Evolutionary conservation across 805 yeast genomes (phyloP).

Genomic region (Ogataea dorogensis): DNA sequence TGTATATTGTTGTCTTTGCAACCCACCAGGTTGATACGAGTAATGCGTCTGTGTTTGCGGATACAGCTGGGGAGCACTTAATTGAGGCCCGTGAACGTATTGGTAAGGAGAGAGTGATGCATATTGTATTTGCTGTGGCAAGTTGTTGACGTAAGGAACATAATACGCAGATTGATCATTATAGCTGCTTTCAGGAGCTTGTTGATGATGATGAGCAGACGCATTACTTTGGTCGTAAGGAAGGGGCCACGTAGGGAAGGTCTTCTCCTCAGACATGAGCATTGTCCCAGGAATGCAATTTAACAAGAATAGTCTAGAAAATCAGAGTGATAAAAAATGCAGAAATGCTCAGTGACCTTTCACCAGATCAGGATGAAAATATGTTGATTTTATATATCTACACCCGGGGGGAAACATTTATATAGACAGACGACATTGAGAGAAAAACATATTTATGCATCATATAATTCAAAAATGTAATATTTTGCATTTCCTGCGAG

Average conservation of each 20-base stretch:
- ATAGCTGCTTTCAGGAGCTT: conserved; percentile 4
- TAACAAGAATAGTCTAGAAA: conserved; percentile 2
- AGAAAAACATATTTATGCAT: conserved; percentile 2
- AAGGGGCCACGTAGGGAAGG: conserved; percentile 16
- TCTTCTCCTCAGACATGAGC: conserved; percentile 20
- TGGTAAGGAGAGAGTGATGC: conserved; percentile 11
- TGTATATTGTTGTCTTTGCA: conserved; percentile 7
- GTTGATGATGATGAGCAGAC: conserved; percentile 8
- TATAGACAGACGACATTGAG: conserved; percentile 4
- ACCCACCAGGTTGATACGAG: conserved; percentile 6
- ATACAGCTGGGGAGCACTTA: neutral
- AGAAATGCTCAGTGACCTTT: conserved; percentile 1
- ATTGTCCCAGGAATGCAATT: conserved; percentile 19
- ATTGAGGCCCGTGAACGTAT: conserved; percentile 2
- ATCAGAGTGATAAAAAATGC: conserved; percentile 4
- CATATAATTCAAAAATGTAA: conserved; percentile 4
- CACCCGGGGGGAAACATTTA: conserved; percentile 4
- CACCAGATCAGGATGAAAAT: no score
- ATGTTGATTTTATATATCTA: no score
- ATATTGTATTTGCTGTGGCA: conserved; percentile 7
- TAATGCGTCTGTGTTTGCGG: conserved; percentile 8
- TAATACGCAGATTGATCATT: conserved; percentile 7
- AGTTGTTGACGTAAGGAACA: conserved; percentile 2
- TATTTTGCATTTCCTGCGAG: conserved; percentile 4
- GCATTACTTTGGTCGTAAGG: conserved; percentile 14